A percentile compares a stretch with the other conserved stretches of the same genome.
Evolutionary conservation across 1,284 basidiomycete species (phyloP).

Genomic region (Singerocomus rubriflavus): DNA sequence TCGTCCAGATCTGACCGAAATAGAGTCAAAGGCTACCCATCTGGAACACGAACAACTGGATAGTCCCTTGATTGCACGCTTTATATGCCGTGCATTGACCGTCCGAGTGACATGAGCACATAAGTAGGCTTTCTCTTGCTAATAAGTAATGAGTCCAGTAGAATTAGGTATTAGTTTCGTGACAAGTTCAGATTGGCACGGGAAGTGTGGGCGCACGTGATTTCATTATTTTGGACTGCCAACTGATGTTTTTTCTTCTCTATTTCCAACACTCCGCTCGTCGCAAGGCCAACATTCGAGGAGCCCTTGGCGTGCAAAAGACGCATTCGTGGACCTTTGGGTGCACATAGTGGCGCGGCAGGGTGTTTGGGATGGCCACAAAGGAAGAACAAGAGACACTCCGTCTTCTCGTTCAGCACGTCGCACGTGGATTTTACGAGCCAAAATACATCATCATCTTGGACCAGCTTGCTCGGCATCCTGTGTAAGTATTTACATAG

Average conservation of each 20-base stretch:
- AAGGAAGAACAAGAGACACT: constrained; percentile 75
- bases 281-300: constrained; percentile 1
- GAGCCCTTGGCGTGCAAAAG: constrained; percentile 3
- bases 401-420: constrained; percentile 85
- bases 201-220: too few relatives aligned
- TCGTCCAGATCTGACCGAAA: not conserved
- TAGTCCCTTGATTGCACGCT: not conserved
- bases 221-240: too few relatives aligned
- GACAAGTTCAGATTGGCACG: too few relatives aligned
- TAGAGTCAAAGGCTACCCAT: not conserved
- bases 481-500: constrained; percentile 73
- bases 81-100: not conserved
- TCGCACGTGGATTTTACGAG: constrained; percentile 93
- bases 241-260: not conserved
- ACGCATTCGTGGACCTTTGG: constrained; percentile 5
- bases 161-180: too few relatives aligned
- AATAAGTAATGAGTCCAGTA: too few relatives aligned
- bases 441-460: constrained; percentile 87
- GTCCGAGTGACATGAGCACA: too few relatives aligned
- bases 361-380: constrained; percentile 49
- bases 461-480: constrained; percentile 88
- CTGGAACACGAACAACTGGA: not conserved
- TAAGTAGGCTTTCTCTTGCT: too few relatives aligned
- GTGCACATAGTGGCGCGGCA: constrained; percentile 5
- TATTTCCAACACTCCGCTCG: constrained; percentile 2